These are phyloP conservation scores for Cytospora chrysosperma DNA, from an alignment of 2,329 filamentous ascomycete species.

Conservation along the genomic window DNA sequence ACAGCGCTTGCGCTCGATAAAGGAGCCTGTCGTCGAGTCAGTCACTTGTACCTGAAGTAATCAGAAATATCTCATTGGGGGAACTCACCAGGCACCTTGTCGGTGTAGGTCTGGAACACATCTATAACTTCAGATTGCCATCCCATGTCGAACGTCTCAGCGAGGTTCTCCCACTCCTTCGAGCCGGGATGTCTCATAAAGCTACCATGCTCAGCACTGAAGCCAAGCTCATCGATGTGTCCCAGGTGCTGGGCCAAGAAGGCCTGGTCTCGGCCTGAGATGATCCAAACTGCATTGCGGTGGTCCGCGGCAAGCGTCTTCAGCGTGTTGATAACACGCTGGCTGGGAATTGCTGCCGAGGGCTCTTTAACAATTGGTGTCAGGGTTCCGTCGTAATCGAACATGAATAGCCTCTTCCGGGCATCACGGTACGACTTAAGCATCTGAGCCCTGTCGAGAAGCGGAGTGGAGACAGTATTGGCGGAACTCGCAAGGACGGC, in stretches of 20 bases:
- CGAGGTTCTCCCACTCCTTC: slow-evolving; percentile 83
- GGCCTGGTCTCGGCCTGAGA: slow-evolving; percentile 88
- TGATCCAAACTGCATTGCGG: slow-evolving; percentile 94
- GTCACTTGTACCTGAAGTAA: background rate
- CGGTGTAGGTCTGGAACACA: slow-evolving; percentile 84
- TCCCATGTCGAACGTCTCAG: slow-evolving; percentile 82
- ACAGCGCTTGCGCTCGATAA: slow-evolving; percentile 91
- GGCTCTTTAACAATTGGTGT: slow-evolving; percentile 95
- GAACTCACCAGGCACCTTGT: slow-evolving; percentile 72
- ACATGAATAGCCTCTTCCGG: slow-evolving; percentile 88
- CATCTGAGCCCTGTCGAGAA: slow-evolving; percentile 72
- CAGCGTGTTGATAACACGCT: slow-evolving; percentile 76
- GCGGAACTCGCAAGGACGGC: slow-evolving; percentile 77
- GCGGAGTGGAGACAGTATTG: slow-evolving; percentile 73
- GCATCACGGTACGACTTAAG: slow-evolving; percentile 72
- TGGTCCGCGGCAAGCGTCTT: slow-evolving; percentile 77
- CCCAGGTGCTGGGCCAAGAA: slow-evolving; percentile 91
- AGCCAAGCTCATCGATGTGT: slow-evolving; percentile 84
- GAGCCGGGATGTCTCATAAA: slow-evolving; percentile 82
- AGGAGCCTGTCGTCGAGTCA: slow-evolving; percentile 61
- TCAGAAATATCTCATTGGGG: background rate
- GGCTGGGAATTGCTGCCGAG: slow-evolving; percentile 81
- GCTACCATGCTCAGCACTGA: slow-evolving; percentile 95
- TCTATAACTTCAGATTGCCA: slow-evolving; percentile 87
- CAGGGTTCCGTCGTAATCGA: slow-evolving; percentile 96